A percentile compares a stretch with the other conserved stretches of the same genome.
phyloP scores from a whole-genome alignment of 306 rosid genomes.

The Pyrus betulifolia region DNA sequence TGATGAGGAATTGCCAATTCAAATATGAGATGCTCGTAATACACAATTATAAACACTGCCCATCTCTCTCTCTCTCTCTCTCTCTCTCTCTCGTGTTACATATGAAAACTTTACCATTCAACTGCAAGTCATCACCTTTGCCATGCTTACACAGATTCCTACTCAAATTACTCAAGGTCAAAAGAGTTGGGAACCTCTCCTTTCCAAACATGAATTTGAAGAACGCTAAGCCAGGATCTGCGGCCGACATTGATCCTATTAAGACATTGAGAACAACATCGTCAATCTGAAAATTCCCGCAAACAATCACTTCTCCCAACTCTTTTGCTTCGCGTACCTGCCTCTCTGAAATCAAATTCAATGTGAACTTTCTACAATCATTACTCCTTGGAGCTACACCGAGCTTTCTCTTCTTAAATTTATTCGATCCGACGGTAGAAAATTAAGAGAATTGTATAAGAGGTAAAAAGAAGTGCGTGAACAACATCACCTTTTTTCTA shows the following conservation, averaged over 20 bases:
- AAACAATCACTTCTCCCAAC: slow-evolving; percentile 61
- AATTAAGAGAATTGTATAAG: too few species aligned
- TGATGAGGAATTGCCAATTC: slow-evolving; percentile 6
- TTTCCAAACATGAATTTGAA: slow-evolving; percentile 61
- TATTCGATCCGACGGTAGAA: too few species aligned
- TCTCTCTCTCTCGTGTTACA: too few species aligned
- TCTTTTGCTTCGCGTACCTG: slow-evolving; percentile 56
- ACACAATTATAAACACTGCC: background rate
- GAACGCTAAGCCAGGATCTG: slow-evolving; percentile 50
- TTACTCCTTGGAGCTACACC: slow-evolving; percentile 77
- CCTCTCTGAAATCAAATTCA: slow-evolving; percentile 51
- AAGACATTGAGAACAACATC: slow-evolving; percentile 70
- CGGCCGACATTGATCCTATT: slow-evolving; percentile 57
- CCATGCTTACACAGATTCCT: slow-evolving; percentile 55
- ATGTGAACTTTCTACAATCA: slow-evolving; percentile 61
- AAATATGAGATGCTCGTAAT: background rate
- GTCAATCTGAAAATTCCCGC: slow-evolving; percentile 61
- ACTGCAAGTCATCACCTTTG: slow-evolving; percentile 33
- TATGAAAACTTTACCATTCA: background rate
- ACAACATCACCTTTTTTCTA: too few species aligned
- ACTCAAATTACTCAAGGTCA: slow-evolving; percentile 57
- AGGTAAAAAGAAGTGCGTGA: too few species aligned
- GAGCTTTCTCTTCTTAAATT: slow-evolving; percentile 59
- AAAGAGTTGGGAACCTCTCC: slow-evolving; percentile 54
- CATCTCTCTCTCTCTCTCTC: background rate